phyloP scores from a whole-genome alignment of 192 early-diverging fungal genomes.

The Pecoramyces ruminantium region DNA sequence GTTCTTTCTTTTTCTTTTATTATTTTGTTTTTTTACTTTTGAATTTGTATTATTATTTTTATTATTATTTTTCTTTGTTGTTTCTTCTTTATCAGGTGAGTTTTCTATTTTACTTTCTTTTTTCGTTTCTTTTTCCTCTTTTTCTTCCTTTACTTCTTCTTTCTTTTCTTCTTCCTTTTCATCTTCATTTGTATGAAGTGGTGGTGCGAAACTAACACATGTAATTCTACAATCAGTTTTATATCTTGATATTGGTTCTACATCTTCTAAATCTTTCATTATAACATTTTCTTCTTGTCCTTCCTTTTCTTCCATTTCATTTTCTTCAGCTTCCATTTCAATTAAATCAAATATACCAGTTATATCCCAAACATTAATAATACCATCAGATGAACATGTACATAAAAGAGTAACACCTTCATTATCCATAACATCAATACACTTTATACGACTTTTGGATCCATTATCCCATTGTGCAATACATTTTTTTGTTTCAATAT shows the following conservation, averaged over 20 bases:
- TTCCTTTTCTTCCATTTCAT: background rate
- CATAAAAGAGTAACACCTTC: conserved; percentile 13
- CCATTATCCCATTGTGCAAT: conserved; percentile 15
- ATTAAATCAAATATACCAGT: conserved; percentile 19
- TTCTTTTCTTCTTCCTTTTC: background rate
- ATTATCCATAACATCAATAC: conserved; percentile 5
- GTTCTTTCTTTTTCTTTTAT: background rate
- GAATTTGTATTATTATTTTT: background rate
- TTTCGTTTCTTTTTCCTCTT: background rate
- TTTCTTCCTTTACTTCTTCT: background rate
- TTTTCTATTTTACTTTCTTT: background rate
- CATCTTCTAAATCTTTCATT: background rate
- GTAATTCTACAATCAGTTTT: background rate
- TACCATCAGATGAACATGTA: conserved; percentile 56
- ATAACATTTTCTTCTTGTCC: background rate
- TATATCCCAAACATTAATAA: conserved; percentile 51
- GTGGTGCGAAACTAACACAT: background rate
- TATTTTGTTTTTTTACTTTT: background rate
- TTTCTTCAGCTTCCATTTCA: background rate
- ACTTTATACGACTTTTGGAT: conserved; percentile 31
- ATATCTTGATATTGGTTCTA: background rate
- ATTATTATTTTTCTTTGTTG: background rate
- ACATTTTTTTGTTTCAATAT: conserved; percentile 17
- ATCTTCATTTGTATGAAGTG: background rate
- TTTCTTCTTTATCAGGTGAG: background rate